Base-by-base conservation (phyloP, 805 yeast genomes). In the Barnettozyma californica region DNA sequence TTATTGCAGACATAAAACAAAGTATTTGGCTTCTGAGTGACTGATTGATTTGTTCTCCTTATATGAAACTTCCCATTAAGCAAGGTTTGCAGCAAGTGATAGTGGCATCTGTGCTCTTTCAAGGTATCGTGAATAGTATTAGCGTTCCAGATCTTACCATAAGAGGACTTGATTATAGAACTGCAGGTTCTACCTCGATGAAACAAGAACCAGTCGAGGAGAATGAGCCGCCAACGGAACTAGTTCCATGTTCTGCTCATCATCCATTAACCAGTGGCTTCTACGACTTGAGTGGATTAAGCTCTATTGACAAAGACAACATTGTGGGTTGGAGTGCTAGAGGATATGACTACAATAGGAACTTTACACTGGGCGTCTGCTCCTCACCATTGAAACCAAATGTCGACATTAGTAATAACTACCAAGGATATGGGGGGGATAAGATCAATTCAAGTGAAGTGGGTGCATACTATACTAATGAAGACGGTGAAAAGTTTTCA, bases 291-390 rank as follows among this genome's bases (percentile, higher is more conserved):
- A 50, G 62, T n/a, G 65, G 60, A 14, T 43, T 64, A 20, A 63
- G 67, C 25, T 58, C 64, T 0, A 52, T 53, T 9, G 53, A 57
- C 20, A 59, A 56, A 29, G 65, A 60, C 9, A 38, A 47, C 4
- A 34, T 56, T 2, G 59, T 57, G 25, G 77, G 83, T 21, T 87
- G 91, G 88, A 66, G 72, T 36, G 81, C 91, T 3, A 76, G 75
- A 51, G 95, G 95, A 0, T 76, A 75, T 62, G 94, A 84, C 53
- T 78, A 77, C 57, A 81, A 81, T 25, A 71, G 68, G 43, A 90
- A 90, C 65, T 90, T 84, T 68, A 84, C 92, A 1, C 56, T 85
- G 38, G 84, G 87, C n/a, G 69, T 84, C 3, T 84, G 92, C 57
- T 75, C 86, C 45, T 66, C 81, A n/a, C 79, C 84, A 23, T 58